Conservation (phyloP, 2,329 filamentous ascomycete species). For the Neonectria sp. region DNA sequence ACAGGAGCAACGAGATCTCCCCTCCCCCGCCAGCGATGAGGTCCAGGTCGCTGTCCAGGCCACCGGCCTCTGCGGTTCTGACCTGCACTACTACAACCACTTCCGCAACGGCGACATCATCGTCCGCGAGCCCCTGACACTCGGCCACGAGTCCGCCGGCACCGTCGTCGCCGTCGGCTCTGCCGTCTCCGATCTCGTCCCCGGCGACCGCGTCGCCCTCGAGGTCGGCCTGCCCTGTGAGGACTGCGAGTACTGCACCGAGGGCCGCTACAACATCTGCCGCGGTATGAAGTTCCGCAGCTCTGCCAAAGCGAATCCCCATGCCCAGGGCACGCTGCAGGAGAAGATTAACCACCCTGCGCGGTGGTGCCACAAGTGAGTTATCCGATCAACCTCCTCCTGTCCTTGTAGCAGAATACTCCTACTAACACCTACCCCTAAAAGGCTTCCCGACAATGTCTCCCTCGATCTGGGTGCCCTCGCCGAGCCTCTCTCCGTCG, state of each 20-base stretch:
- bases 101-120: conserved; percentile 77
- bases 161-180: conserved; percentile 76
- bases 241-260: conserved; percentile 62
- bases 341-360: conserved; percentile 70
- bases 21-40: conserved; percentile 68
- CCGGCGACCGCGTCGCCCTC: conserved; percentile 82
- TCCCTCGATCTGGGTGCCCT: conserved; percentile 70
- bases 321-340: conserved; percentile 72
- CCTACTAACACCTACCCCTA: conserved; percentile 1
- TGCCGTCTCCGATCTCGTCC: conserved; percentile 68
- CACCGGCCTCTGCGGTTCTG: conserved; percentile 78
- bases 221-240: conserved; percentile 83
- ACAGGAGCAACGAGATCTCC: conserved; percentile 70
- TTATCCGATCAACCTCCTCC: neutral
- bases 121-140: conserved; percentile 79
- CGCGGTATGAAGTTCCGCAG: conserved; percentile 69
- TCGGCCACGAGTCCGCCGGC: conserved; percentile 86
- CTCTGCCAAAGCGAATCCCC: conserved; percentile 70
- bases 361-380: conserved; percentile 69
- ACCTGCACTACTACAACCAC: conserved; percentile 77
- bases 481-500: conserved; percentile 72
- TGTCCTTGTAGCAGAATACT: neutral
- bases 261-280: conserved; percentile 76
- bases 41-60: conserved; percentile 66
- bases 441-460: conserved; percentile 63